Base-by-base conservation (phyloP, 441 rosid species). In the Sinapis alba region DNA sequence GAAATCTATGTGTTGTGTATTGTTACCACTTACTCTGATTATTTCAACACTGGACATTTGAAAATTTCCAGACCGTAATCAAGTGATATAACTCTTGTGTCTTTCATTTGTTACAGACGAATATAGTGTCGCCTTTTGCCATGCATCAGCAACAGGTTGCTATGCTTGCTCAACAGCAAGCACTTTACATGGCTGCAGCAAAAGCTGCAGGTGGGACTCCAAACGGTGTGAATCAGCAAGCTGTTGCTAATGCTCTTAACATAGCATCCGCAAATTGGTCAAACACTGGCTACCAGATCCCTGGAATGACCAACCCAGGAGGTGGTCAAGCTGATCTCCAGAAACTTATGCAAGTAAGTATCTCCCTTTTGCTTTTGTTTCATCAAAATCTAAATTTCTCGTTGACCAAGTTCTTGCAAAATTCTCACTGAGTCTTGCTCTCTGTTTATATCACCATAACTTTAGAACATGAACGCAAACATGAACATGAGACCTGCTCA, bases 91-190 rank as follows among this genome's bases (percentile, higher is more conserved):
- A 63, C 38, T 43, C 3, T 43, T 57, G 65, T 36, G 68, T 20
- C 16, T 76, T 23, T 12, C 54, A 72, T 69, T 74, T 27, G 65
- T 21, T 83, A 60, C 85, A 96, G 99, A 81, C 97, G 80, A 93
- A 90, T 76, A 93, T 90, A 78, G 95, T 90, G 64, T 96, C 98
- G 7, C 98, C 99, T 64, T 96, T 91, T 82, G 87, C 93, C 9
- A 80, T 88, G 91, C 98, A 89, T 79, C 99, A 95, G 75, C 99
- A 93, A 74, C 99, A 95, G 83, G 86, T 93, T 66, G 97, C 94
- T 3, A 77, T 96, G 87, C 86, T 92, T 54, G 98, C 96, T 21
- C 99, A 96, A 75, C 98, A 92, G 67, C 99, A 96, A 82, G 90
- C 96, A 41, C 89, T 94, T 67, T 86, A 89, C 68, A 87, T 94